Percentiles rank a stretch among this genome's conserved stretches.
These are phyloP conservation scores for Eucalyptus camaldulensis DNA, from an alignment of 345 rosid genomes.

Conservation along the genomic window DNA sequence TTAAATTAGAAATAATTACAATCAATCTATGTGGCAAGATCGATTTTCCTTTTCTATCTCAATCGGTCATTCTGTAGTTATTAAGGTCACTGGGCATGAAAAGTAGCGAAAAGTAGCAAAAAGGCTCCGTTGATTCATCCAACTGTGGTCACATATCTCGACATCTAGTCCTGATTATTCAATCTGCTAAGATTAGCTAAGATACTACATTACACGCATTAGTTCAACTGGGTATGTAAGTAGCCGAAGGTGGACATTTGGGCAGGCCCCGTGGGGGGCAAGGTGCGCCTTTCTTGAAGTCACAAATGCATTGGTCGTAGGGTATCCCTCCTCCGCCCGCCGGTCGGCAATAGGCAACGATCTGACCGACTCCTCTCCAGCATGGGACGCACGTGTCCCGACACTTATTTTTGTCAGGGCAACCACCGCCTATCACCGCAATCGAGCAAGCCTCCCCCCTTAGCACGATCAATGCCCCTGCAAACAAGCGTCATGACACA, in stretches of 20 bases:
- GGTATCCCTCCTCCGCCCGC: conserved; percentile 11
- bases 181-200: neutral
- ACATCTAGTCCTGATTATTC: neutral
- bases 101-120: neutral
- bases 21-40: neutral
- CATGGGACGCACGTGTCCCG: conserved; percentile 4
- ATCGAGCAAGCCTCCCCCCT: neutral
- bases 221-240: neutral
- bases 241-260: conserved; percentile 1
- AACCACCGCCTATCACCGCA: conserved; percentile 12
- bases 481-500: neutral
- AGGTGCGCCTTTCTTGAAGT: conserved; percentile 4
- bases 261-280: conserved; percentile 8
- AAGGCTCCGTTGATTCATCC: neutral
- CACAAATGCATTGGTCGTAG: conserved; percentile 4
- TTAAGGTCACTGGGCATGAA: neutral
- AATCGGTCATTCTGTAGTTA: neutral
- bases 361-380: conserved; percentile 1
- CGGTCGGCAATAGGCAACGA: neutral
- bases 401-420: conserved; percentile 1
- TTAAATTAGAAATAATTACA: neutral
- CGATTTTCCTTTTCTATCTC: neutral
- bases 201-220: neutral
- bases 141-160: neutral
- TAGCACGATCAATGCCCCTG: neutral